Evolutionary conservation across 2,329 filamentous ascomycete species (phyloP).

Genomic region (Macrophomina phaseolina): DNA sequence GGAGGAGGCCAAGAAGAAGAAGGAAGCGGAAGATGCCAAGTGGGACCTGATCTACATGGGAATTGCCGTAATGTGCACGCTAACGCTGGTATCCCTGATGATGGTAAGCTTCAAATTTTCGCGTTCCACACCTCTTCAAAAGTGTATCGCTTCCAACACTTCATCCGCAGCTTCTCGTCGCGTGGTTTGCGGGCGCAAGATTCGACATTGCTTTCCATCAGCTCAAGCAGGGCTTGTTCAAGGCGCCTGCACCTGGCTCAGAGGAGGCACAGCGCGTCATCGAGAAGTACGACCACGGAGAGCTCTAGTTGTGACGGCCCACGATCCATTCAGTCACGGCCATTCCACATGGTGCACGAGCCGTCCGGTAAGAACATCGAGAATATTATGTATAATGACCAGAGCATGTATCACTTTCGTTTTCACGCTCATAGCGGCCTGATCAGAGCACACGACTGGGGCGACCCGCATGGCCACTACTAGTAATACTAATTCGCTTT

Average conservation of each 20-base stretch:
- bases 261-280: slow-evolving; percentile 15
- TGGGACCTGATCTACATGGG: slow-evolving; percentile 68
- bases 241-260: slow-evolving; percentile 13
- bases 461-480: background rate
- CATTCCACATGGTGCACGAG: slow-evolving; percentile 2
- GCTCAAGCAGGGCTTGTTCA: slow-evolving; percentile 52
- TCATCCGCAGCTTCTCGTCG: slow-evolving; percentile 60
- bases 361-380: slow-evolving; percentile 2
- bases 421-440: background rate
- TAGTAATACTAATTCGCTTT: background rate
- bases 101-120: slow-evolving; percentile 69
- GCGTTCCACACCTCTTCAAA: slow-evolving; percentile 25
- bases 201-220: slow-evolving; percentile 74
- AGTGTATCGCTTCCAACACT: background rate
- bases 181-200: slow-evolving; percentile 80
- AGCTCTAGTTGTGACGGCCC: slow-evolving; percentile 31
- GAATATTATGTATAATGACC: slow-evolving; percentile 20
- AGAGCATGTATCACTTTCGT: slow-evolving; percentile 10
- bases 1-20: slow-evolving; percentile 62
- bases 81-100: slow-evolving; percentile 71
- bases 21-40: slow-evolving; percentile 58
- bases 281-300: slow-evolving; percentile 35
- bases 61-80: slow-evolving; percentile 67
- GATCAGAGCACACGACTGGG: background rate
- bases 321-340: background rate